These are phyloP conservation scores for Neurospora sp. DNA, from an alignment of 495 filamentous ascomycete genomes.

Conservation along the genomic window DNA sequence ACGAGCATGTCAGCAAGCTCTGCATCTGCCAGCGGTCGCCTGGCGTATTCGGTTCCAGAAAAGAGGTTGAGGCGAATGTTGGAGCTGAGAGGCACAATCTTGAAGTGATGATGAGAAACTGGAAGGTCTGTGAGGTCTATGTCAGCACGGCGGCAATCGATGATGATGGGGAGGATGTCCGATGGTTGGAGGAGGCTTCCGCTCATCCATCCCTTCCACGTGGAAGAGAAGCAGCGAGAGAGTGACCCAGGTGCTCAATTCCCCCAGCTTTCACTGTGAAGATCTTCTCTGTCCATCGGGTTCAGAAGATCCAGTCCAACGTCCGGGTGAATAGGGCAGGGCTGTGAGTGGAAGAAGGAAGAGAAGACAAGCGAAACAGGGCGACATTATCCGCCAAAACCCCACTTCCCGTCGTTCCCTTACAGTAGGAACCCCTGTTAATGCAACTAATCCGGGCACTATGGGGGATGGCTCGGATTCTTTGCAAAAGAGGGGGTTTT, in stretches of 20 bases:
- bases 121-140: background rate
- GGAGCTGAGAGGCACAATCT: background rate
- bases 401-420: background rate
- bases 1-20: background rate
- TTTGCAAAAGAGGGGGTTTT: no score
- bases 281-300: background rate
- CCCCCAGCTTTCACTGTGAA: background rate
- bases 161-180: background rate
- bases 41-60: background rate
- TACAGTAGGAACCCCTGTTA: no score
- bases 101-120: background rate
- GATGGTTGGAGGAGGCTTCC: background rate
- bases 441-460: no score
- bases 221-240: background rate
- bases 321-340: background rate
- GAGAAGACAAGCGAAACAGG: background rate
- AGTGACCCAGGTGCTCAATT: background rate
- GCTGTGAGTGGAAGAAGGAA: background rate
- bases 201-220: background rate
- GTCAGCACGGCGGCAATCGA: background rate
- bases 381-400: background rate
- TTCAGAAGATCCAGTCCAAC: background rate
- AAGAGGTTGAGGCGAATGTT: background rate
- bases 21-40: background rate
- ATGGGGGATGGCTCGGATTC: no score